Base-by-base conservation (phyloP, 257 asterid species). In the Salvia rosmarinus region DNA sequence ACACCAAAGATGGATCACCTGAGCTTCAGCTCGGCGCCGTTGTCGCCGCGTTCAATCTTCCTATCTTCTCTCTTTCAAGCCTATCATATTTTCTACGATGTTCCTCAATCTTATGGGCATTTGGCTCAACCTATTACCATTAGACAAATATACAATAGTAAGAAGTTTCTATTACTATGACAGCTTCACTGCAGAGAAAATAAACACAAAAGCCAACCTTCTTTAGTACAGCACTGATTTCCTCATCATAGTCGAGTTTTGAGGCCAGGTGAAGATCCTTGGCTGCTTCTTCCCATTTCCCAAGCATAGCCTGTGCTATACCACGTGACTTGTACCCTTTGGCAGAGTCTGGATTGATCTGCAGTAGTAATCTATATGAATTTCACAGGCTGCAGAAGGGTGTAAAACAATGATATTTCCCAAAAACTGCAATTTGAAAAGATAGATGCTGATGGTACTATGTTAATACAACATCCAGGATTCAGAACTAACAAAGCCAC, bases 281-380 rank as follows among this genome's bases (percentile, higher is more conserved):
- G 13, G 92, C 98, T 52, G 99, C 96, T 71, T 87, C 95, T 81
- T 59, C 90, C 99, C 99, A 95, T 64, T 81, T 86, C 37, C 99
- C 99, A 64, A 95, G 96, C 96, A 89, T 89, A 42, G 97, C 86
- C 6, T 82, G 75, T 23, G 99, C 98, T 69, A 95, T 88, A 75
- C 99, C 99, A 14, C 97, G 96, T 9, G 98, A 84, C 80, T 95
- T 95, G 80, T 95, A 95, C 66, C 99, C 99, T 82, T 91, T 95
- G 44, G 99, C 99, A 70, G 99, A 95, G 81, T 95, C 99, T 19
- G 99, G 95, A 75, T 95, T 95, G 64, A 95, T 86, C 99, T 95
- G 87, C 16, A 63, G 68, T 42, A 49, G 64, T 43, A 9, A 75
- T 13, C 10, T 52, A 12, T n/a, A 32, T 68, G n/a, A 78, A 51